Percentiles rank a stretch among this genome's conserved stretches.
Conservation (phyloP, 2,329 filamentous ascomycete genomes). For the Calonectria naviculata region DNA sequence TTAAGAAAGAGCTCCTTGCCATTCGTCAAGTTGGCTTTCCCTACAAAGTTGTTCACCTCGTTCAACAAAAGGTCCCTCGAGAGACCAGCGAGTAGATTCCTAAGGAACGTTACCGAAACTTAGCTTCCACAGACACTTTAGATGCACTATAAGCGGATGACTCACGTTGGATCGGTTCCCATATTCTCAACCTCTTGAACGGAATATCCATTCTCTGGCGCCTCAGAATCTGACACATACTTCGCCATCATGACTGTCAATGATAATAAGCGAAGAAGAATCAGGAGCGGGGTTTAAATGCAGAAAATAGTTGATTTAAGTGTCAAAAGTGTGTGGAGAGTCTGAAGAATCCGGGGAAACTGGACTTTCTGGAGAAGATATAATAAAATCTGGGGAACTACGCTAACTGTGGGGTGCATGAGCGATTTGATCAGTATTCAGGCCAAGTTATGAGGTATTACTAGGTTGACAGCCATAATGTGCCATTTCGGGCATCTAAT, state of each 20-base stretch:
- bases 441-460: no score
- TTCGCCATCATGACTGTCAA: not conserved
- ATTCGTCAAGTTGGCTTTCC: not conserved
- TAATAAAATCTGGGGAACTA: not conserved
- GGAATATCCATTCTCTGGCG: not conserved
- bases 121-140: no score
- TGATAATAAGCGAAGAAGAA: not conserved
- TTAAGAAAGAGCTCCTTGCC: constrained; percentile 38
- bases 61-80: not conserved
- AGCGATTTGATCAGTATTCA: no score
- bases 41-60: not conserved
- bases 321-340: not conserved
- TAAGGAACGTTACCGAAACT: not conserved
- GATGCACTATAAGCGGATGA: not conserved
- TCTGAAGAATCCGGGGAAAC: not conserved
- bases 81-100: not conserved
- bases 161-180: not conserved
- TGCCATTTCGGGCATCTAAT: no score
- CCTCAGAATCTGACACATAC: not conserved
- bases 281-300: not conserved
- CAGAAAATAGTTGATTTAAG: not conserved
- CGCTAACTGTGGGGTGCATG: no score
- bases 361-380: not conserved
- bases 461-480: no score
- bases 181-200: not conserved